Evolutionary conservation across 129 eudicot genomes (phyloP).

Genomic region (Lonicera japonica): DNA sequence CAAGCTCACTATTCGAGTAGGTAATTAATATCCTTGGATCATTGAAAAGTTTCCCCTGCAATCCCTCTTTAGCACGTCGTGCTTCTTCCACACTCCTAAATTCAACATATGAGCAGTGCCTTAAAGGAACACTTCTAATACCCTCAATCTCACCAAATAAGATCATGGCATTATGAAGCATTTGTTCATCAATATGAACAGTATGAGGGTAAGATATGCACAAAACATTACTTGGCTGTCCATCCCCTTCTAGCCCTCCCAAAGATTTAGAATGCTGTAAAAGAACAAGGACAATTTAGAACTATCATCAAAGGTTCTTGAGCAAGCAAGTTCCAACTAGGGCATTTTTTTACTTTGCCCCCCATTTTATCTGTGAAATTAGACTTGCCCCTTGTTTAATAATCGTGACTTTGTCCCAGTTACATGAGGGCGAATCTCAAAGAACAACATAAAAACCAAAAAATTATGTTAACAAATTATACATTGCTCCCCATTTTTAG

Average conservation of each 20-base stretch:
- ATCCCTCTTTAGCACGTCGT: slow-evolving; percentile 74
- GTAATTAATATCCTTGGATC: slow-evolving; percentile 61
- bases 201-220: slow-evolving; percentile 64
- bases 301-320: neutral
- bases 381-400: too few relatives aligned
- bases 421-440: too few relatives aligned
- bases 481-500: too few relatives aligned
- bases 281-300: slow-evolving; percentile 5
- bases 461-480: too few relatives aligned
- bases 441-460: too few relatives aligned
- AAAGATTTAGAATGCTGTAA: slow-evolving; percentile 38
- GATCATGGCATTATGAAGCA: slow-evolving; percentile 86
- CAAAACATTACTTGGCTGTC: slow-evolving; percentile 53
- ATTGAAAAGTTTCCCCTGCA: slow-evolving; percentile 72
- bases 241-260: slow-evolving; percentile 36
- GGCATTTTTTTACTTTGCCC: too few relatives aligned
- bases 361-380: too few relatives aligned
- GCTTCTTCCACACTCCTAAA: slow-evolving; percentile 88
- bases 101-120: slow-evolving; percentile 50
- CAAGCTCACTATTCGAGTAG: slow-evolving; percentile 43
- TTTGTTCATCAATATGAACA: slow-evolving; percentile 61
- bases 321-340: neutral
- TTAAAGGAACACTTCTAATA: slow-evolving; percentile 50
- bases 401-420: too few relatives aligned
- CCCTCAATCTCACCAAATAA: slow-evolving; percentile 81